Evolutionary conservation across 2,329 filamentous ascomycete species (phyloP).

Genomic region (Fusarium nematophilum): DNA sequence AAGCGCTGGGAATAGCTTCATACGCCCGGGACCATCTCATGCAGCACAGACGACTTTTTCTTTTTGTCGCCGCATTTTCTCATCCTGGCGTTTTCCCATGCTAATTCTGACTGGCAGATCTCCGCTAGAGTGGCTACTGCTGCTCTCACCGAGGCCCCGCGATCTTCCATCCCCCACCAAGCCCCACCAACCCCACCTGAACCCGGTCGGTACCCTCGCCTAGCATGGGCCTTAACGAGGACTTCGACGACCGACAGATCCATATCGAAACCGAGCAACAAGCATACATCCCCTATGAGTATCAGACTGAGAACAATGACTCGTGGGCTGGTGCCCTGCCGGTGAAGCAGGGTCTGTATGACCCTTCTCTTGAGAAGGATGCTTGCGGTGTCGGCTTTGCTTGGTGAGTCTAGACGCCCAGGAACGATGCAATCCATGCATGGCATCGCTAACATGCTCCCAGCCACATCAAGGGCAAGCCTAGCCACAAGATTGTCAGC

Average conservation of each 20-base stretch:
- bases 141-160: slow-evolving; percentile 44
- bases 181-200: slow-evolving; percentile 40
- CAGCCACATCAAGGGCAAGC: slow-evolving; percentile 96
- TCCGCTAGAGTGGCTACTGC: slow-evolving; percentile 40
- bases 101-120: slow-evolving; percentile 39
- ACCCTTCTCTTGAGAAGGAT: slow-evolving; percentile 97
- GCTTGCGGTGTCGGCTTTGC: slow-evolving; percentile 99
- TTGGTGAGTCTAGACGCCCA: slow-evolving; percentile 76
- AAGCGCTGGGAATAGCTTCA: slow-evolving; percentile 2
- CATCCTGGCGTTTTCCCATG: slow-evolving; percentile 26
- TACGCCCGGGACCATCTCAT: background rate
- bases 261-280: slow-evolving; percentile 70
- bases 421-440: background rate
- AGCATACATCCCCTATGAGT: slow-evolving; percentile 80
- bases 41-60: background rate
- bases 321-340: slow-evolving; percentile 96
- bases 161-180: slow-evolving; percentile 38
- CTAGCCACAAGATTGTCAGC: slow-evolving; percentile 98
- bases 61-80: slow-evolving; percentile 4
- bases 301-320: slow-evolving; percentile 84
- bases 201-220: slow-evolving; percentile 60
- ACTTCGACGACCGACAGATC: slow-evolving; percentile 76
- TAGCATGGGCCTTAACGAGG: slow-evolving; percentile 75
- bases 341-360: slow-evolving; percentile 98
- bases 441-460: slow-evolving; percentile 35